These are phyloP conservation scores for Peziza echinospora DNA, from an alignment of 495 filamentous ascomycete genomes.

Conservation along the genomic window DNA sequence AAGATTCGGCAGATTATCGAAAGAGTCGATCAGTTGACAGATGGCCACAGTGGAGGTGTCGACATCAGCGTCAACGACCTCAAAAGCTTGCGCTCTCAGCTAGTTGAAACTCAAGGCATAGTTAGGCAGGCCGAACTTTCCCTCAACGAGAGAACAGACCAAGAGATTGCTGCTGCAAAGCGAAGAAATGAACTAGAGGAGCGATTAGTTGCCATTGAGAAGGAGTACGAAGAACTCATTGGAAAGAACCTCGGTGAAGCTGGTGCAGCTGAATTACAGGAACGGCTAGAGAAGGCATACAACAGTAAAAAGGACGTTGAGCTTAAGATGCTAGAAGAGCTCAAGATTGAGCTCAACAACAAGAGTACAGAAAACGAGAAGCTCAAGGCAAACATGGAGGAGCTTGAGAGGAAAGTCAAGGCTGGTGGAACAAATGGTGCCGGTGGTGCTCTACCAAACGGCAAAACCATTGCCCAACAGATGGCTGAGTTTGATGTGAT, in stretches of 20 bases:
- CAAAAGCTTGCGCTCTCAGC: constrained; percentile 45
- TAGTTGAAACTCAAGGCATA: constrained; percentile 77
- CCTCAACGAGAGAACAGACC: constrained; percentile 41
- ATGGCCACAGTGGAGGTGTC: constrained; percentile 53
- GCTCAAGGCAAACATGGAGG: constrained; percentile 52
- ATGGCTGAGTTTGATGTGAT: constrained; percentile 96
- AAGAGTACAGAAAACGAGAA: constrained; percentile 58
- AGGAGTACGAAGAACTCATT: constrained; percentile 61
- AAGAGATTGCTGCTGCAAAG: constrained; percentile 38
- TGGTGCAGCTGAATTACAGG: constrained; percentile 69
- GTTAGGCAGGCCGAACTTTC: constrained; percentile 82
- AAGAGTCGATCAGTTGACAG: constrained; percentile 55
- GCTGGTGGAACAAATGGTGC: constrained; percentile 26
- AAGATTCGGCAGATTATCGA: constrained; percentile 61
- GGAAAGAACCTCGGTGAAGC: constrained; percentile 53
- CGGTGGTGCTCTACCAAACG: constrained; percentile 42
- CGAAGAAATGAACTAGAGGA: constrained; percentile 52
- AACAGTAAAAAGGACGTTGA: constrained; percentile 49
- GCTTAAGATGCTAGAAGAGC: constrained; percentile 42
- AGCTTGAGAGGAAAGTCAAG: constrained; percentile 48
- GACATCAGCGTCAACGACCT: constrained; percentile 63
- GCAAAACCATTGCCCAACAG: constrained; percentile 92
- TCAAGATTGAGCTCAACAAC: constrained; percentile 46
- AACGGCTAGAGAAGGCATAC: constrained; percentile 53
- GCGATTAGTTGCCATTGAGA: constrained; percentile 46